Evolutionary conservation across 192 early-diverging fungal species (phyloP).

Genomic region (Coemansia sp.): DNA sequence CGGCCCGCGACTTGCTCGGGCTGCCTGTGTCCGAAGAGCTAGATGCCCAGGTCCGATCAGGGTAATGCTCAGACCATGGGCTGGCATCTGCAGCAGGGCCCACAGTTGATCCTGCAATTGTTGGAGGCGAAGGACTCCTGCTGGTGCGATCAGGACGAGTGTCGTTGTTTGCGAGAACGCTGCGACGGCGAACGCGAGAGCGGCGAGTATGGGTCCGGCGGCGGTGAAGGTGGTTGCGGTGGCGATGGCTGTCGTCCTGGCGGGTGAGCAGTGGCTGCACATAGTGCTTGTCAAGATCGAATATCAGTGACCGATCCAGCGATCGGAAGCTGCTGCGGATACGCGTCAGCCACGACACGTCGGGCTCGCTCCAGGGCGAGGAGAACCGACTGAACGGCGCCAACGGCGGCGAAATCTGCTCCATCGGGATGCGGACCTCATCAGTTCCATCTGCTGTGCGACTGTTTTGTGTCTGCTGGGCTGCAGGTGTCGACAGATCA

Average conservation of each 20-base stretch:
- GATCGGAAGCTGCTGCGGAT: constrained; percentile 47
- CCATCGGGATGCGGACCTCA: constrained; percentile 15
- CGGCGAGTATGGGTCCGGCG: not conserved
- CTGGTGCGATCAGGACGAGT: too few species aligned
- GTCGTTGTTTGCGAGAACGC: too few species aligned
- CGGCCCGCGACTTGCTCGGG: constrained; percentile 4
- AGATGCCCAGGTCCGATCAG: constrained; percentile 24
- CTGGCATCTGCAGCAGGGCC: not conserved
- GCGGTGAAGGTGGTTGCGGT: not conserved
- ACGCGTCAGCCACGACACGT: constrained; percentile 37
- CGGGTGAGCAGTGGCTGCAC: constrained; percentile 44
- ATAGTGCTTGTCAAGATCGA: constrained; percentile 46
- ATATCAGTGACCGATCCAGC: constrained; percentile 45
- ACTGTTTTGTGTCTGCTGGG: not conserved
- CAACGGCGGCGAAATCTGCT: constrained; percentile 20
- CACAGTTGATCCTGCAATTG: not conserved
- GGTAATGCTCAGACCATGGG: constrained; percentile 20
- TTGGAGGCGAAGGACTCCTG: too few species aligned
- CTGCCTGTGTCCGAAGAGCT: constrained; percentile 26
- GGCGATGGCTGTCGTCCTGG: constrained; percentile 13
- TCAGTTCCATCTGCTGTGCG: not conserved
- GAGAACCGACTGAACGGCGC: constrained; percentile 22
- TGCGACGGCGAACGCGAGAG: too few species aligned
- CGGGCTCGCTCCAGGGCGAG: constrained; percentile 38
- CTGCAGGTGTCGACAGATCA: constrained; percentile 9